Conservation (phyloP, 1,284 basidiomycete species). For the Sutorius eximius region DNA sequence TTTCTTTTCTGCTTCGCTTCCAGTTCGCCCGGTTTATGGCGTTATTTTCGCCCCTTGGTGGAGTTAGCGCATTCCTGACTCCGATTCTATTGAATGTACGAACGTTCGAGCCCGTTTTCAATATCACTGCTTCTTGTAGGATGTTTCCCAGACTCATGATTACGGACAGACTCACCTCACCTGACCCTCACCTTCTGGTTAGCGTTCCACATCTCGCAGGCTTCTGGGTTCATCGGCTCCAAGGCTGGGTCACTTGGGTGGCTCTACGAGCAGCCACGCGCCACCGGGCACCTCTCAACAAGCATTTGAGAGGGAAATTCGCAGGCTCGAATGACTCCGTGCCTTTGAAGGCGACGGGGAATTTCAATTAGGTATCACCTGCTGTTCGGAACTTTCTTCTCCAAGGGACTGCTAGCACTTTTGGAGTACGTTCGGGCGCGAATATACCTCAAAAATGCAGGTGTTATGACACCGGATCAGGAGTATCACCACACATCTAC, state of each 20-base stretch:
- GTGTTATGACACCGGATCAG: background rate
- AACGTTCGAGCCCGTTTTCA: background rate
- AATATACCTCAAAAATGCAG: conserved; percentile 7
- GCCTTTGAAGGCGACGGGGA: background rate
- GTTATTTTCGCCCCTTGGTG: conserved; percentile 1
- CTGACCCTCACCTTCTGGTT: background rate
- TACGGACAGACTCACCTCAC: background rate
- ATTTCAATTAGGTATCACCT: background rate
- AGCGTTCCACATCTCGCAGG: background rate
- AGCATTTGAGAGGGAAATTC: background rate
- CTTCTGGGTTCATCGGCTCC: too few species aligned
- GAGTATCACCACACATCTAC: background rate
- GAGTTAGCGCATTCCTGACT: background rate
- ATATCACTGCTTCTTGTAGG: background rate
- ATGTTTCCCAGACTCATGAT: background rate
- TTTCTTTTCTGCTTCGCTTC: background rate
- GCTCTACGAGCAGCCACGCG: background rate
- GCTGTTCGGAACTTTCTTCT: background rate
- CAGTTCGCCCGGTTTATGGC: background rate
- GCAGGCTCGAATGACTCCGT: background rate
- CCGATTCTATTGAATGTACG: background rate
- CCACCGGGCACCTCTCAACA: too few species aligned
- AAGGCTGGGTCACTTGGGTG: background rate
- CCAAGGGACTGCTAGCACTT: conserved; percentile 1
- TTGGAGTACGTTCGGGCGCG: background rate